Conservation (phyloP, 768 basidiomycete genomes). For the Gloeopeniophorella convolvens region DNA sequence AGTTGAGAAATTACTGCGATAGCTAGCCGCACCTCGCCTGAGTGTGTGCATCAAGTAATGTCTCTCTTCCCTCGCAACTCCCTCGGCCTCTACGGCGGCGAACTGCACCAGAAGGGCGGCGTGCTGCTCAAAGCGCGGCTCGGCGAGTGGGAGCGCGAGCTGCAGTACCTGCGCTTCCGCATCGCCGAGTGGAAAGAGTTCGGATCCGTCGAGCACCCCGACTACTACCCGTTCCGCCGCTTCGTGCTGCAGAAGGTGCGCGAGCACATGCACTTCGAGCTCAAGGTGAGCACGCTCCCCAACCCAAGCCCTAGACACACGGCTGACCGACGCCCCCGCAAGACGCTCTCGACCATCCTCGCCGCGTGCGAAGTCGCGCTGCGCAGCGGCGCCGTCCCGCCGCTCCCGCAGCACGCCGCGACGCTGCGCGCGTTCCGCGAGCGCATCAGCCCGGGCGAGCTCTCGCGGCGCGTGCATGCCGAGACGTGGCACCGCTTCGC, state of each 20-base stretch:
- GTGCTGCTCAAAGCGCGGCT: conserved; percentile 15
- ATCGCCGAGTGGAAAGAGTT: conserved; percentile 20
- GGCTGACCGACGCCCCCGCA: background rate
- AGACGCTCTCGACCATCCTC: conserved; percentile 19
- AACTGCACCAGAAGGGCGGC: conserved; percentile 17
- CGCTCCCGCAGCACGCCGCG: background rate
- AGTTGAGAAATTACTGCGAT: too few species aligned
- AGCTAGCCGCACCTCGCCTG: background rate
- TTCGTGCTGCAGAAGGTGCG: conserved; percentile 15
- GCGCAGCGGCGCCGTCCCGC: conserved; percentile 14
- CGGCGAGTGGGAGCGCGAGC: conserved; percentile 19
- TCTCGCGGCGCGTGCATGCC: conserved; percentile 15
- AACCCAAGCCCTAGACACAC: background rate
- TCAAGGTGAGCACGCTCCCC: conserved; percentile 12
- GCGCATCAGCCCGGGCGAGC: conserved; percentile 16
- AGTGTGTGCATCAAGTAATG: conserved; percentile 9
- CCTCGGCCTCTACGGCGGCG: conserved; percentile 12
- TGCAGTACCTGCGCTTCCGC: conserved; percentile 19
- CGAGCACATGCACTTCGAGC: conserved; percentile 16
- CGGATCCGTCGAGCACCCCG: conserved; percentile 12
- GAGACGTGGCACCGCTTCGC: conserved; percentile 16
- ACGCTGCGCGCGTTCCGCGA: conserved; percentile 14
- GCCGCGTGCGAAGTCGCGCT: conserved; percentile 14
- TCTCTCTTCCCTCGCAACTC: conserved; percentile 8
- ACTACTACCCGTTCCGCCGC: conserved; percentile 15